These are phyloP conservation scores for Podospora australis DNA, from an alignment of 495 filamentous ascomycete genomes.

Conservation along the genomic window DNA sequence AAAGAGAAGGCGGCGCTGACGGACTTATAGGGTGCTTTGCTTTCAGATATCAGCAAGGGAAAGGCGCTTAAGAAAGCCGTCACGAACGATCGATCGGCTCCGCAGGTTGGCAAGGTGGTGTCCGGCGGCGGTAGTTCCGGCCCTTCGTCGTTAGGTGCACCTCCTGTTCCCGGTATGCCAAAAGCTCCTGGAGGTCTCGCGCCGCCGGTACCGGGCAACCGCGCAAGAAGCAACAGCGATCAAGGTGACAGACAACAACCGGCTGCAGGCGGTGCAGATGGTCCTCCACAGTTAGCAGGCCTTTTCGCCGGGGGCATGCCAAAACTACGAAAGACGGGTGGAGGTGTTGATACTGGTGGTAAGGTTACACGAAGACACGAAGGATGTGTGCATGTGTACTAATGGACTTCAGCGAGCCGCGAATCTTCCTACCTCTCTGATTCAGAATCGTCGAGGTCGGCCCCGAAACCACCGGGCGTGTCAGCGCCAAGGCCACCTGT, in stretches of 20 bases:
- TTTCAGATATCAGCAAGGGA: slow-evolving; percentile 85
- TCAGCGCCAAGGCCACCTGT: slow-evolving; percentile 59
- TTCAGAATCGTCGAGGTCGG: slow-evolving; percentile 53
- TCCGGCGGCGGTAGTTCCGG: slow-evolving; percentile 42
- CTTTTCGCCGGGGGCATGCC: slow-evolving; percentile 94
- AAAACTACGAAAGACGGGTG: slow-evolving; percentile 78
- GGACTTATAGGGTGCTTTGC: slow-evolving; percentile 66
- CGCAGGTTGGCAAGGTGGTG: slow-evolving; percentile 52
- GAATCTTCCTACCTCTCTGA: slow-evolving; percentile 76
- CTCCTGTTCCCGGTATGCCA: slow-evolving; percentile 68
- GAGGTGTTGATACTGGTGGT: slow-evolving; percentile 83
- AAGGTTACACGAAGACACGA: slow-evolving; percentile 10
- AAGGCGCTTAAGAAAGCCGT: slow-evolving; percentile 74
- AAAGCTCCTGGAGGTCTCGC: slow-evolving; percentile 57
- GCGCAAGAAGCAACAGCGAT: slow-evolving; percentile 80
- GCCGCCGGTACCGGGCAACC: slow-evolving; percentile 64
- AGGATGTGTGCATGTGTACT: not conserved
- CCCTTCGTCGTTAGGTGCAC: slow-evolving; percentile 55
- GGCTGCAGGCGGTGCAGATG: slow-evolving; percentile 34
- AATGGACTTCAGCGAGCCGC: slow-evolving; percentile 48
- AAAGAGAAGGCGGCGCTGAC: slow-evolving; percentile 25
- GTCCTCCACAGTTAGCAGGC: slow-evolving; percentile 77
- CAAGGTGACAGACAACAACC: slow-evolving; percentile 41
- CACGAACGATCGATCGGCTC: slow-evolving; percentile 92
- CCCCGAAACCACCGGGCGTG: slow-evolving; percentile 52